Evolutionary conservation across 352 stramenopile species (phyloP).

Genomic region (Elongisporangium prolatum): DNA sequence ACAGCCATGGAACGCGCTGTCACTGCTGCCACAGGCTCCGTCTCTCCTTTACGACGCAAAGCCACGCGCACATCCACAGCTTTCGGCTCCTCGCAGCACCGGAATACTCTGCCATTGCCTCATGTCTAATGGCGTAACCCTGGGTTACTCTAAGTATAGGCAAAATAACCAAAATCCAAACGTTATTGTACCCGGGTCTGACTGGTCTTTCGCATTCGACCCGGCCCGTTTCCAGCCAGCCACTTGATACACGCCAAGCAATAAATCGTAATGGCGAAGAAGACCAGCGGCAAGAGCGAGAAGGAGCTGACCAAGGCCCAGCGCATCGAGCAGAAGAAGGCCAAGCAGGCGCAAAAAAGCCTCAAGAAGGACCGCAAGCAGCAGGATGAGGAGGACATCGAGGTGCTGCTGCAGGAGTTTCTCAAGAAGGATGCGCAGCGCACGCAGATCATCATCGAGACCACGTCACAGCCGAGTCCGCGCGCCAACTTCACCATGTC

Average conservation of each 20-base stretch:
- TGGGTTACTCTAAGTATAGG: background rate
- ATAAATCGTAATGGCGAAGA: constrained; percentile 53
- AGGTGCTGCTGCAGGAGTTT: constrained; percentile 77
- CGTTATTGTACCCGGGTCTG: background rate
- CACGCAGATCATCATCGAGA: constrained; percentile 58
- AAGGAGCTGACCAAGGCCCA: constrained; percentile 70
- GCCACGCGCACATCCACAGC: background rate
- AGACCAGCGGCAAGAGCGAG: constrained; percentile 52
- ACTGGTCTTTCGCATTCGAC: background rate
- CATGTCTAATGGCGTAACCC: background rate
- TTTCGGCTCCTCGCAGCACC: background rate
- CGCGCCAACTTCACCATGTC: constrained; percentile 81
- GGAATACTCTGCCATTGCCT: background rate
- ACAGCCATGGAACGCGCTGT: constrained; percentile 51
- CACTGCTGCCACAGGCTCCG: background rate
- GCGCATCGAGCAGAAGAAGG: constrained; percentile 78
- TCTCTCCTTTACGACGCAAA: background rate
- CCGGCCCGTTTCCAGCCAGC: background rate
- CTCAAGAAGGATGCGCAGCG: constrained; percentile 70
- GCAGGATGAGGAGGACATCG: constrained; percentile 76
- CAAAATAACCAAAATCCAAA: background rate
- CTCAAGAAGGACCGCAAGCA: constrained; percentile 80
- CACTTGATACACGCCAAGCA: background rate
- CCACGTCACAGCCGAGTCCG: constrained; percentile 46
- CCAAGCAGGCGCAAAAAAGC: constrained; percentile 69